Percentiles rank a stretch among this genome's conserved stretches.
Evolutionary conservation across 2,329 filamentous ascomycete genomes (phyloP).

Genomic region (Colletotrichum somersetense): DNA sequence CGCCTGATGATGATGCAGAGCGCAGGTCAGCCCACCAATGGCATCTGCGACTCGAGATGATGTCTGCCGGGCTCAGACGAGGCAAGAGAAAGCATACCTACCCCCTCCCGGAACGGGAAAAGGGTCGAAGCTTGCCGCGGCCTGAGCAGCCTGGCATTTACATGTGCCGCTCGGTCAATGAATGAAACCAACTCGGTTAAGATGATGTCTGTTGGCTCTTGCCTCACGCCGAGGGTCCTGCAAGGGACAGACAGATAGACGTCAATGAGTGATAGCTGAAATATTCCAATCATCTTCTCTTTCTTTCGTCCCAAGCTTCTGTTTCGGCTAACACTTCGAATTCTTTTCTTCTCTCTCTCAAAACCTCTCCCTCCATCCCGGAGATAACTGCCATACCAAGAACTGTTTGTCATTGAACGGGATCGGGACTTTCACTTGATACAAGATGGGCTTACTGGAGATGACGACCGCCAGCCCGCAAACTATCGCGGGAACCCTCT

Average conservation of each 20-base stretch:
- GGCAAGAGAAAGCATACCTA: constrained; percentile 26
- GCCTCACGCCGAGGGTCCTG: neutral
- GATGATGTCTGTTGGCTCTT: constrained; percentile 30
- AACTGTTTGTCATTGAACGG: neutral
- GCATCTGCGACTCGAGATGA: constrained; percentile 6
- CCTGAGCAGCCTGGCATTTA: constrained; percentile 23
- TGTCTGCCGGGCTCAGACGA: constrained; percentile 26
- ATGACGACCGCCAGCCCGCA: constrained; percentile 29
- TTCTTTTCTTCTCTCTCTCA: neutral
- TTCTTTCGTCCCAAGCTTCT: neutral
- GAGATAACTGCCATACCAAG: constrained; percentile 13
- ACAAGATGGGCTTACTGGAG: constrained; percentile 33
- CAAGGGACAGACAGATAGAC: neutral
- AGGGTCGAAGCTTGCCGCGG: constrained; percentile 35
- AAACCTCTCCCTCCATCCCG: neutral
- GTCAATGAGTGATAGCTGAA: neutral
- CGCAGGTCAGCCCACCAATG: constrained; percentile 17
- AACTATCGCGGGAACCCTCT: constrained; percentile 24
- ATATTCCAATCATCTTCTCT: neutral
- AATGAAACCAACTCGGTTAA: constrained; percentile 37
- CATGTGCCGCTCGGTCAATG: constrained; percentile 38
- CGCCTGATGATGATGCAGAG: constrained; percentile 27
- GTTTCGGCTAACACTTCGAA: neutral
- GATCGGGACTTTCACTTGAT: neutral
- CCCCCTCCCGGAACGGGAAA: constrained; percentile 6